Evolutionary conservation across 176 grass and related monocot species (phyloP).

Genomic region (Poa pratensis): DNA sequence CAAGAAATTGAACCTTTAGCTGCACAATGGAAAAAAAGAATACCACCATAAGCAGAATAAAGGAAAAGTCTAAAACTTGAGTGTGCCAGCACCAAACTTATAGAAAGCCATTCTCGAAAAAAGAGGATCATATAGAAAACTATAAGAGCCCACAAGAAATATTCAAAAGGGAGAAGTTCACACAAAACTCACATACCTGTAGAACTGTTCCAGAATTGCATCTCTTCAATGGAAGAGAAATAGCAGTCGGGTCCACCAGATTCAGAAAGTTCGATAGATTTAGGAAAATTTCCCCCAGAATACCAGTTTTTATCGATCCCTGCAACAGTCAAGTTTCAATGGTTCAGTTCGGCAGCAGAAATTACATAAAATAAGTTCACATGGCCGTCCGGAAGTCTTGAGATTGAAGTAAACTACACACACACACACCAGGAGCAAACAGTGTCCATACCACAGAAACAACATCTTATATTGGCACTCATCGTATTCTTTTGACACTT

Average conservation of each 20-base stretch:
- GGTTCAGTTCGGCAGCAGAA: slow-evolving; percentile 14
- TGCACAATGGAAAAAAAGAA: slow-evolving; percentile 47
- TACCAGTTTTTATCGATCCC: slow-evolving; percentile 80
- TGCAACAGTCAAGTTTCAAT: slow-evolving; percentile 22
- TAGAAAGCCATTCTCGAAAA: background rate
- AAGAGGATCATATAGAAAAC: background rate
- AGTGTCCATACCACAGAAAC: slow-evolving; percentile 76
- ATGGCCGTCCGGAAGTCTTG: background rate
- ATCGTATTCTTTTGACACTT: slow-evolving; percentile 66
- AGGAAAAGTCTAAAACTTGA: slow-evolving; percentile 1
- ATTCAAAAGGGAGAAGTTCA: background rate
- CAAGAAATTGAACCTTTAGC: slow-evolving; percentile 88
- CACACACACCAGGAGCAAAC: background rate
- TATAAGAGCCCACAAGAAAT: background rate
- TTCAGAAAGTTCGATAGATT: slow-evolving; percentile 83
- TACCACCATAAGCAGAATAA: slow-evolving; percentile 11
- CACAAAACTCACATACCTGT: slow-evolving; percentile 48
- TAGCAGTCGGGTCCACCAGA: slow-evolving; percentile 63
- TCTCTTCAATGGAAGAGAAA: slow-evolving; percentile 78
- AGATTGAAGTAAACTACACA: background rate
- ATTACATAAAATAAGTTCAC: background rate
- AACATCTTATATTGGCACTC: slow-evolving; percentile 94
- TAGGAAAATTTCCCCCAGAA: slow-evolving; percentile 85
- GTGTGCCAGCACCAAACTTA: background rate
- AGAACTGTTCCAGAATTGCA: slow-evolving; percentile 86